Evolutionary conservation across 805 yeast species (phyloP).

Genomic region (Hanseniaspora singularis): DNA sequence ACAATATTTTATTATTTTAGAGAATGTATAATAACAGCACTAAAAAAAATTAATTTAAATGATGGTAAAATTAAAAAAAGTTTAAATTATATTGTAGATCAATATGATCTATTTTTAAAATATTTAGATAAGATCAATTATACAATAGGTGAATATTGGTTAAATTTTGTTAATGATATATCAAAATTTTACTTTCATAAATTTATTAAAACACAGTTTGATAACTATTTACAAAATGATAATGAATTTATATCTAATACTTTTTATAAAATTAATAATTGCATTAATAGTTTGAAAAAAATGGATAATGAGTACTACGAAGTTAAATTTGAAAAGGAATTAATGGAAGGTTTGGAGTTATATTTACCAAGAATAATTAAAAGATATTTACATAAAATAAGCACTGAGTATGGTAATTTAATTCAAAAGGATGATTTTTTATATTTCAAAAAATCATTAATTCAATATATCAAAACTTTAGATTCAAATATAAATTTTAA

Average conservation of each 20-base stretch:
- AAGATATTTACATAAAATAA: too few species aligned
- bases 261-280: background rate
- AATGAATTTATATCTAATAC: background rate
- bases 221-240: background rate
- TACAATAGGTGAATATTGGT: constrained; percentile 1
- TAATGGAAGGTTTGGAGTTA: too few species aligned
- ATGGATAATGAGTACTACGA: background rate
- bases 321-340: background rate
- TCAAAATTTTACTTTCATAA: background rate
- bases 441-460: too few species aligned
- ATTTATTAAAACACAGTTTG: background rate
- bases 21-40: background rate
- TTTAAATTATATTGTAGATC: background rate
- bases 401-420: too few species aligned
- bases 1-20: background rate
- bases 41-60: background rate
- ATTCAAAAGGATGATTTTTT: too few species aligned
- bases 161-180: background rate
- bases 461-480: too few species aligned
- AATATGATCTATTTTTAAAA: background rate
- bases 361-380: too few species aligned
- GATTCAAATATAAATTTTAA: background rate
- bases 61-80: background rate
- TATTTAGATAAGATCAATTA: background rate
- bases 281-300: background rate